Evolutionary conservation across 768 basidiomycete species (phyloP), one percentile per base, ranked within the genome.

Genomic region (Chalciporus piperatus): DNA sequence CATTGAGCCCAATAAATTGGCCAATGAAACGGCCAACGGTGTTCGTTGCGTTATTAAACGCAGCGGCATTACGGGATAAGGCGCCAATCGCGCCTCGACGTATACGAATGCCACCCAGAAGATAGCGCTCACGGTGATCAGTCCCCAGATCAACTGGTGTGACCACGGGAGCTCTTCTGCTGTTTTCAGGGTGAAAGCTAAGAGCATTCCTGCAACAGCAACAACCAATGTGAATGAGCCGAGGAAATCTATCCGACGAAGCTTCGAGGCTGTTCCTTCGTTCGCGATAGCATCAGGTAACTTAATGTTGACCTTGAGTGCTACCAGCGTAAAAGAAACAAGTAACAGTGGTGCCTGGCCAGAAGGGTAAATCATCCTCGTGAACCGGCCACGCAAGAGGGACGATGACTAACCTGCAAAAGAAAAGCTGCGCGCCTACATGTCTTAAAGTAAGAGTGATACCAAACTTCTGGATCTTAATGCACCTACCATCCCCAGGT

Each of bases 31-130:
- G 11, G 89, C 86, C 17, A 93, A 69, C 5, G 92, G 91, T 20
- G 89, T 94, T 48, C 93, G 76, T 62, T 84, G 82, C 28, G 77
- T 80, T 30, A 95, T 78, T 50, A 95, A 72, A 47, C 81, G 80
- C 56, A 97, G 71, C 43, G 96, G 96, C 84, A 99, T 87, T 46
- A 98, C 87, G 14, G 97, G 97, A 66, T 87, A 89, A 4, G 80
- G 76, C 3, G 90, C 83, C 74, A 81, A 84, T 57, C 79, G 76
- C 50, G 83, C 83, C 71, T 99, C 96, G 22, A 91, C 89, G 41
- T 82, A 64, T 27, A 95, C 64, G 67, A 99, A 98, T 3, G 75
- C 60, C 6, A 73, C 57, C 10, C 76, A 74, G 46, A 76, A 85
- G 19, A 86, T 54, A 43, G 68, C 68, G 58, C 90, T 87, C 38